Evolutionary conservation across 192 early-diverging fungal species (phyloP), one percentile per base, ranked within the genome.

Genomic region (Coemansia sp.): DNA sequence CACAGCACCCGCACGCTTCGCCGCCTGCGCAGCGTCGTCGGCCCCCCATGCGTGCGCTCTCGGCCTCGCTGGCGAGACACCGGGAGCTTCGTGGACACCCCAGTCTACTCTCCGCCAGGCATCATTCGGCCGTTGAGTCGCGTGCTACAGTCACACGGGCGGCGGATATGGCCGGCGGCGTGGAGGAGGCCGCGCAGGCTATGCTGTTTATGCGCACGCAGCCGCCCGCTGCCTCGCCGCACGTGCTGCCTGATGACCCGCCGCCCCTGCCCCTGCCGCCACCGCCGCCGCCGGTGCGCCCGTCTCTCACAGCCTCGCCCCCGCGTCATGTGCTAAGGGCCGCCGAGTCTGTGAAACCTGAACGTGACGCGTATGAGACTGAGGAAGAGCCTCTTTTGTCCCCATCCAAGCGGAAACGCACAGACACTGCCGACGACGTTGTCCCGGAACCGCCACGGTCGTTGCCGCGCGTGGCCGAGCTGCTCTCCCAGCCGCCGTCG

Each of bases 31-130:
- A 50, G 37, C 49, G 5, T 38, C 7, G 15, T 13, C 57, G 58
- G 27, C 53, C 67, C 0, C 52, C n/a, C n/a, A n/a, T 59, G 39
- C 73, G 67, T 53, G 52, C 73, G 13, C 38, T 66, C 55, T 77
- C 74, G 39, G 74, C 74, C 30, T 62, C 66, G 10, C 45, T 48
- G n/a, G n/a, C n/a, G n/a, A n/a, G n/a, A n/a, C n/a, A n/a, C n/a
- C n/a, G n/a, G n/a, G n/a, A n/a, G n/a, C n/a, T n/a, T n/a, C n/a
- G n/a, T n/a, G n/a, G n/a, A n/a, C n/a, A n/a, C n/a, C n/a, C n/a
- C 23, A 48, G 21, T 15, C 23, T 48, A 9, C 23, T 48, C n/a
- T n/a, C n/a, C 10, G 46, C 24, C 18, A 21, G 46, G 0, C 46
- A 48, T 22, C 46, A 48, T 25, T 48, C 46, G 46, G 21, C 46